phyloP scores from a whole-genome alignment of 2,329 filamentous ascomycete species.

The Penicillium vulpinum region DNA sequence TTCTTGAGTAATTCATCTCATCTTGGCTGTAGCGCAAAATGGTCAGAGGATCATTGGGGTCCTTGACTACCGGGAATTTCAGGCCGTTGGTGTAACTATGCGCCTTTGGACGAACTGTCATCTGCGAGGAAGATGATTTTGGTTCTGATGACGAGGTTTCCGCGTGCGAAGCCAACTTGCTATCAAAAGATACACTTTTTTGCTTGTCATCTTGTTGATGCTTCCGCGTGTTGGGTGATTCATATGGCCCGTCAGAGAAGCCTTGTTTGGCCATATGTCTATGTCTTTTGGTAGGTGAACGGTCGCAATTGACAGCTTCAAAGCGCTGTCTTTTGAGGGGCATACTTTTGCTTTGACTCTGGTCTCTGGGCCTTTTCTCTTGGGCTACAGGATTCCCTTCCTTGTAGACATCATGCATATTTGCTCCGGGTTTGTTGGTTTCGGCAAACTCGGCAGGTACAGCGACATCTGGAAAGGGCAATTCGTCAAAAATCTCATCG shows the following conservation, averaged over 20 bases:
- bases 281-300: slow-evolving; percentile 11
- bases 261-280: not conserved
- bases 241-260: not conserved
- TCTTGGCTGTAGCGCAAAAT: slow-evolving; percentile 67
- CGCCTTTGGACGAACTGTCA: slow-evolving; percentile 29
- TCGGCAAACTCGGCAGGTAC: not conserved
- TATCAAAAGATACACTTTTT: slow-evolving; percentile 3
- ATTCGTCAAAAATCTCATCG: slow-evolving; percentile 22
- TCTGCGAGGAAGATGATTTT: slow-evolving; percentile 28
- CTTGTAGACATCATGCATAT: not conserved
- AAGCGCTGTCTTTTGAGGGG: not conserved
- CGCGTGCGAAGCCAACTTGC: slow-evolving; percentile 6
- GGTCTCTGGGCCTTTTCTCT: not conserved
- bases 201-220: not conserved
- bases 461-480: slow-evolving; percentile 7
- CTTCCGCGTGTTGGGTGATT: not conserved
- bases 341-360: not conserved
- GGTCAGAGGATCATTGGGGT: slow-evolving; percentile 66
- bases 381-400: not conserved
- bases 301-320: not conserved
- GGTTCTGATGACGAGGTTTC: slow-evolving; percentile 19
- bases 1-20: slow-evolving; percentile 54
- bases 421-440: not conserved
- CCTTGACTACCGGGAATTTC: slow-evolving; percentile 74
- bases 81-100: slow-evolving; percentile 49